Evolutionary conservation across 805 yeast species (phyloP), one percentile per base, ranked within the genome.

Genomic region (Clavispora santaluciae): DNA sequence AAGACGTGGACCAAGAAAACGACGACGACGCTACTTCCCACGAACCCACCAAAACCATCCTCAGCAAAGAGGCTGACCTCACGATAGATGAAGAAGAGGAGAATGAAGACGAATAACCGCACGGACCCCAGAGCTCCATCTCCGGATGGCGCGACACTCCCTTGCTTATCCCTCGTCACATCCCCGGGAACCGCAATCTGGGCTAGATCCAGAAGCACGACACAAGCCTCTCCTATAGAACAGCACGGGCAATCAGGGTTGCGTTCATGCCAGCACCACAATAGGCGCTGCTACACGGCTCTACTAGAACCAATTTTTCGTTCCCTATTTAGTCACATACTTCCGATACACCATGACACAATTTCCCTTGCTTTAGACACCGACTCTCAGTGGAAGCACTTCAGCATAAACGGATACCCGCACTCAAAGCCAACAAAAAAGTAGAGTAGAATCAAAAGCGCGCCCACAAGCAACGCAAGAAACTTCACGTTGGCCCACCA

Each of bases 401-500:
- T 57, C 22, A 45, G 48, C 48, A 73, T 75, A 29, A 72, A 64
- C 1, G 81, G 82, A 36, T 68, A 66, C 5, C 83, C 83, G 59
- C 83, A 78, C 45, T 67, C 72, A 15, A 67, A 56, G 1, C 80
- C 82, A 8, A 75, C 46, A 11, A 73, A 39, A n/a, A 76, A 45
- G 58, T 78, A 78, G 15, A 70, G 33, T 11, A 75, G 35, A 8
- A 75, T 23, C 2, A 60, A 11, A 4, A 40, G 51, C 10, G 43
- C 38, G 3, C 40, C 38, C 3, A 37, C 43, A 13, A 61, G 36
- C 5, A 66, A 38, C 1, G 64, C 54, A 45, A 69, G 57, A 44
- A 75, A 71, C 45, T 66, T 75, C 41, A 74, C 63, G 41, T 76
- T 80, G 37, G 75, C 70, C 74, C 83, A 75, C 90, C 95, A 84